phyloP scores from a whole-genome alignment of 208 protist genomes.

The Strigomonas culicis region DNA sequence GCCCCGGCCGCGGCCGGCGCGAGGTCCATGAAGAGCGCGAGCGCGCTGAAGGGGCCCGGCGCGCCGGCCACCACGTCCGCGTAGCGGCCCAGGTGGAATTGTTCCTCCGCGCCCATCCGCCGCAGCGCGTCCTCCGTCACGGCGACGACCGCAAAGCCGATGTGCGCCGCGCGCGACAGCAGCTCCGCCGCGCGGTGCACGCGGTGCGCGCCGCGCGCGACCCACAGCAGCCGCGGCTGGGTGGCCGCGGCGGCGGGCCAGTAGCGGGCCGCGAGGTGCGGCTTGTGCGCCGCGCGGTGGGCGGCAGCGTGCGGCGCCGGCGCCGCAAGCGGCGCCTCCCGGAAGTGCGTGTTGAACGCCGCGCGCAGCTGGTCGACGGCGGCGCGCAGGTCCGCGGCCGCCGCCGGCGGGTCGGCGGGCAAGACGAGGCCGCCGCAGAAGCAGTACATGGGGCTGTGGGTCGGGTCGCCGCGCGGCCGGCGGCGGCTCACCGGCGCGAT shows the following conservation, averaged over 20 bases:
- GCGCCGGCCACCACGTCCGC: constrained; percentile 45
- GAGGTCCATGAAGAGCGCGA: constrained; percentile 44
- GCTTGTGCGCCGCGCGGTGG: constrained; percentile 1
- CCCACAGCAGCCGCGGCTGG: constrained; percentile 30
- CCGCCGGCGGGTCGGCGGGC: constrained; percentile 3
- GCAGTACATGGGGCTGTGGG: constrained; percentile 34
- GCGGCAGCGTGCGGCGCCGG: constrained; percentile 10
- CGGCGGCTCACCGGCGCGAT: constrained; percentile 27
- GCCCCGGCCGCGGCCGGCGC: constrained; percentile 1
- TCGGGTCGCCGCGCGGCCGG: constrained; percentile 18
- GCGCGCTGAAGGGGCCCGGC: constrained; percentile 32
- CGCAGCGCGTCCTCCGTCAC: constrained; percentile 16
- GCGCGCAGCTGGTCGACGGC: constrained; percentile 13
- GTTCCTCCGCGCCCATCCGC: constrained; percentile 22
- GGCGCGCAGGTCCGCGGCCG: background rate
- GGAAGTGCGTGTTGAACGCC: constrained; percentile 20
- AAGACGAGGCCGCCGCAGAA: constrained; percentile 28
- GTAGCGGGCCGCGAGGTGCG: background rate
- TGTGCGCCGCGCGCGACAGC: constrained; percentile 17
- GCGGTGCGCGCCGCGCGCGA: constrained; percentile 21
- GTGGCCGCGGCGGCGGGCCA: background rate
- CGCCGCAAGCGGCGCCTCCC: constrained; percentile 14
- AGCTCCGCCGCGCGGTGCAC: constrained; percentile 21
- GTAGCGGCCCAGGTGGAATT: constrained; percentile 39
- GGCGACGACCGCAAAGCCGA: constrained; percentile 40